Percentiles rank a stretch among this genome's conserved stretches.
Evolutionary conservation across 2,329 filamentous ascomycete species (phyloP).

Genomic region (Cercospora beticola): DNA sequence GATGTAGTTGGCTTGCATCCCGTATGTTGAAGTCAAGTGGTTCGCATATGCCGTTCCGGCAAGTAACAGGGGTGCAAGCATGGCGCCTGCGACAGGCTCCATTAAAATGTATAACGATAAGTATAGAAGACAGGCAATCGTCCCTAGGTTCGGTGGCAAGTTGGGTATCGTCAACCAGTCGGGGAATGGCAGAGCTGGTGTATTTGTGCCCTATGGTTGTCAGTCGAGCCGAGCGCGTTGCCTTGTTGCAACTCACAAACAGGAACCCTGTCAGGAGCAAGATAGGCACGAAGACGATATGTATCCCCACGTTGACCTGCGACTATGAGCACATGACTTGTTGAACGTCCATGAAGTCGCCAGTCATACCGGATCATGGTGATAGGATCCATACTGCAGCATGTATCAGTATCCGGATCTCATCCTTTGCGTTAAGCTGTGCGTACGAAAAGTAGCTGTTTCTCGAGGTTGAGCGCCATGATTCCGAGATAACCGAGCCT

Average conservation of each 20-base stretch:
- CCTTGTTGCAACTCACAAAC: conserved; percentile 56
- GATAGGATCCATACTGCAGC: conserved; percentile 76
- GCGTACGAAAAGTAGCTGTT: conserved; percentile 77
- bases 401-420: conserved; percentile 13
- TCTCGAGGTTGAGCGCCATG: conserved; percentile 71
- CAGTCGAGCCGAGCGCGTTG: neutral
- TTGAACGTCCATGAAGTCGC: neutral
- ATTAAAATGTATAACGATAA: conserved; percentile 82
- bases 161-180: conserved; percentile 55
- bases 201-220: conserved; percentile 55
- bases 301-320: conserved; percentile 73
- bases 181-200: conserved; percentile 55
- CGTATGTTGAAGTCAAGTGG: conserved; percentile 66
- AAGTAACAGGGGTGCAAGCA: conserved; percentile 74
- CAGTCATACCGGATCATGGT: conserved; percentile 63
- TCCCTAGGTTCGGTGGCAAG: conserved; percentile 61
- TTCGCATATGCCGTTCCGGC: conserved; percentile 73
- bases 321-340: conserved; percentile 20
- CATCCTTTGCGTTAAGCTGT: neutral
- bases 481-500: neutral
- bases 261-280: conserved; percentile 71
- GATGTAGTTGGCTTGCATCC: conserved; percentile 60
- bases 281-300: conserved; percentile 75
- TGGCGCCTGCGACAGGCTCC: conserved; percentile 84
- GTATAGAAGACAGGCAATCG: conserved; percentile 62